Base-by-base conservation (phyloP, 2,329 filamentous ascomycete species). In the Geoglossum cookeanum region DNA sequence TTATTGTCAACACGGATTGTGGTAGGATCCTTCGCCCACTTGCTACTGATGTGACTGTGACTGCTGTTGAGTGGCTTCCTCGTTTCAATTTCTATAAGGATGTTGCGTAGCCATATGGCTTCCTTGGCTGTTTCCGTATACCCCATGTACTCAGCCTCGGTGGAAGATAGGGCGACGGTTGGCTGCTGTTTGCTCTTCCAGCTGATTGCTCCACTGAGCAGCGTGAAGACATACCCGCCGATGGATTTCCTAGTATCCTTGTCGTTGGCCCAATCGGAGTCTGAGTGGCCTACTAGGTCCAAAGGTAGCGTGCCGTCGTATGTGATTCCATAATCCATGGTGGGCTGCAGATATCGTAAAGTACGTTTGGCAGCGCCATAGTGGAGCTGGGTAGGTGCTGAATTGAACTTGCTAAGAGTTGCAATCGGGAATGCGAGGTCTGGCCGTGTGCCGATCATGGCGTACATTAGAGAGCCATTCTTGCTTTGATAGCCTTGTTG, bases 1-100 rank as follows among this genome's bases (percentile, higher is more conserved):
- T 57, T 33, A 53, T 63, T 63, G 54, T 63, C 60, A 13, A 54
- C 47, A 13, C n/a, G 55, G 6, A 62, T 29, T 1, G 15, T n/a
- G 27, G 29, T 44, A 5, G 30, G 51, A 6, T n/a, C 7, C 9
- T 29, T 4, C 29, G 11, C 44, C 22, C 51, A 32, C n/a, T 44
- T 49, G n/a, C 30, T 48, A 0, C 49, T 2, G n/a, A n/a, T n/a
- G 22, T 22, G 22, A 22, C 22, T 22, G 22, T 49, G 39, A n/a
- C 4, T 11, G 9, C 13, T 22, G 15, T 17, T n/a, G 3, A 39
- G 13, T 7, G 47, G 47, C 8, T 27, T 27, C 7, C 8, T n/a
- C 2, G n/a, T 8, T 15, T 58, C 47, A 1, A 57, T 7, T 37
- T 57, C 30, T 9, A 13, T 32, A 4, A 59, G 49, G 6, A 59